Percentiles rank a stretch among this genome's conserved stretches.
Conservation (phyloP, 306 rosid species). For the Cucurbita ficifolia region DNA sequence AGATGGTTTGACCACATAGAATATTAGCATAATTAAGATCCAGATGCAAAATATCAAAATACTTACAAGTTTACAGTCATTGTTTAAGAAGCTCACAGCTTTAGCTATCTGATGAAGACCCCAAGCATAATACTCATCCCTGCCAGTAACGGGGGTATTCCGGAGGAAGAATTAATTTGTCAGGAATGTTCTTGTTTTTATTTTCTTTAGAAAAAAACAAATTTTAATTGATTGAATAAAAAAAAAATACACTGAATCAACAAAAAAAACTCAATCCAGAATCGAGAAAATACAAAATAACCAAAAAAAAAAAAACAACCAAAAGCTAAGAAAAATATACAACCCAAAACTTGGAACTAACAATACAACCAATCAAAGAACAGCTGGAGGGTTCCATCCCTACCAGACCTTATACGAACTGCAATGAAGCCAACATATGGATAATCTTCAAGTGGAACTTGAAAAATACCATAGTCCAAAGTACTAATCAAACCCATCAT, state of each 20-base stretch:
- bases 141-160: constrained; percentile 7
- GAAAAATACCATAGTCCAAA: neutral
- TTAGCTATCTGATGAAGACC: constrained; percentile 87
- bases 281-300: neutral
- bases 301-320: neutral
- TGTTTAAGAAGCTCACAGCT: constrained; percentile 97
- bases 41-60: neutral
- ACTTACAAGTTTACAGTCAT: constrained; percentile 79
- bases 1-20: neutral
- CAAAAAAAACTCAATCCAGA: neutral
- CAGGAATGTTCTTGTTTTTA: neutral
- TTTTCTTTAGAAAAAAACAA: neutral
- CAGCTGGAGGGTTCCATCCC: neutral
- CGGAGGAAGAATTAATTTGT: neutral
- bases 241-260: neutral
- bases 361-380: neutral
- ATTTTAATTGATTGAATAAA: neutral
- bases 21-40: neutral
- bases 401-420: neutral
- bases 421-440: neutral
- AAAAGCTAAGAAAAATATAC: neutral
- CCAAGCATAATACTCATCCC: constrained; percentile 98
- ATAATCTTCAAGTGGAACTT: neutral
- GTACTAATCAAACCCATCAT: neutral
- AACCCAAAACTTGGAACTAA: neutral